Percentiles rank a stretch among this genome's conserved stretches.
Conservation (phyloP, 257 asterid genomes). For the Solanum habrochaites region DNA sequence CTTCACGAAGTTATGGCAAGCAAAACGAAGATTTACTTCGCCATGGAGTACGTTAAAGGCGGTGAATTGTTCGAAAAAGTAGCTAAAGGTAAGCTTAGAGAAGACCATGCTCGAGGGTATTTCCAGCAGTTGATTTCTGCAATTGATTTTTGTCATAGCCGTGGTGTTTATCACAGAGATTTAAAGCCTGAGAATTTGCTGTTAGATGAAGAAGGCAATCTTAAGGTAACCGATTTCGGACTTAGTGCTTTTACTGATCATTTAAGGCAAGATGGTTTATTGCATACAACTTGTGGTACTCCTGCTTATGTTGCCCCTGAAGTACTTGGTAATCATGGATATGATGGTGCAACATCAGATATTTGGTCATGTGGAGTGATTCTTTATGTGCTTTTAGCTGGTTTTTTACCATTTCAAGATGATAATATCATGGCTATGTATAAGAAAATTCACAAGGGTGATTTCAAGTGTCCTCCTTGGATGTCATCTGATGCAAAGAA, state of each 20-base stretch:
- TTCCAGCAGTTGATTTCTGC: slow-evolving; percentile 67
- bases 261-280: slow-evolving; percentile 47
- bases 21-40: slow-evolving; percentile 51
- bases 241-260: slow-evolving; percentile 52
- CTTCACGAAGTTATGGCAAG: slow-evolving; percentile 71
- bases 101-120: slow-evolving; percentile 43
- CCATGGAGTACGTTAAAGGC: slow-evolving; percentile 63
- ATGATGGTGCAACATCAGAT: slow-evolving; percentile 54
- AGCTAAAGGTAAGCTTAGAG: slow-evolving; percentile 35
- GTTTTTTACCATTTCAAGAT: slow-evolving; percentile 54
- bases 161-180: slow-evolving; percentile 59
- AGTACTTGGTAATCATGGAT: slow-evolving; percentile 55
- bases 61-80: slow-evolving; percentile 53
- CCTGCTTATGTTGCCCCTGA: slow-evolving; percentile 73
- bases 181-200: slow-evolving; percentile 59
- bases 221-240: slow-evolving; percentile 62
- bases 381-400: slow-evolving; percentile 47
- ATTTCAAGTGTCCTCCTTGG: slow-evolving; percentile 73
- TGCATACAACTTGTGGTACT: slow-evolving; percentile 70
- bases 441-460: slow-evolving; percentile 43
- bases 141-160: slow-evolving; percentile 64
- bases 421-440: slow-evolving; percentile 48
- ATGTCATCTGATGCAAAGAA: slow-evolving; percentile 42
- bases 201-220: slow-evolving; percentile 47
- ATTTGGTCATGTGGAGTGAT: slow-evolving; percentile 75